Conservation (phyloP, 2,329 filamentous ascomycete genomes). For the Annulohypoxylon truncatum region DNA sequence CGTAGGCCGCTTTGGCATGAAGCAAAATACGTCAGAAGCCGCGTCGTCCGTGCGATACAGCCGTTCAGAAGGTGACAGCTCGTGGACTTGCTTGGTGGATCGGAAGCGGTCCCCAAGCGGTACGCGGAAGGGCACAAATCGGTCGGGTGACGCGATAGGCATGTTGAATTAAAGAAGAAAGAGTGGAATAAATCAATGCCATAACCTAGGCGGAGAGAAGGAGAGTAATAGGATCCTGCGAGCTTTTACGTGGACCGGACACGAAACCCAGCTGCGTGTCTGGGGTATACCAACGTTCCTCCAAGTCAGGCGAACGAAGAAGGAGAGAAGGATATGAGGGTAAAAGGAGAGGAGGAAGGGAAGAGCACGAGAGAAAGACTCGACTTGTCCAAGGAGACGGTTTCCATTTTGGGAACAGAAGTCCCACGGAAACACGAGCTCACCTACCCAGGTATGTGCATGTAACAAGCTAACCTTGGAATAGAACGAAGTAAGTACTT, state of each 20-base stretch:
- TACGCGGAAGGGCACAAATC: slow-evolving; percentile 62
- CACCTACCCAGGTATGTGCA: background rate
- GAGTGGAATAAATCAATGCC: slow-evolving; percentile 47
- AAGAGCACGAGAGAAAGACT: background rate
- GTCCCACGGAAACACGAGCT: background rate
- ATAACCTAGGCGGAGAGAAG: slow-evolving; percentile 39
- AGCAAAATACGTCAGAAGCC: slow-evolving; percentile 58
- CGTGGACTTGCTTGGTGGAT: slow-evolving; percentile 56
- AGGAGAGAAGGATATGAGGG: background rate
- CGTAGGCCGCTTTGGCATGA: slow-evolving; percentile 47
- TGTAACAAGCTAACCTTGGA: too few relatives aligned
- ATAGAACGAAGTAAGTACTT: too few relatives aligned
- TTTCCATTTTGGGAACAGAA: background rate
- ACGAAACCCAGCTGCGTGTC: background rate
- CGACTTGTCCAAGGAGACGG: background rate
- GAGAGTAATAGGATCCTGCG: slow-evolving; percentile 25
- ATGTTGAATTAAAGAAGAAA: slow-evolving; percentile 45
- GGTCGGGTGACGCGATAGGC: slow-evolving; percentile 55
- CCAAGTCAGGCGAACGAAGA: background rate
- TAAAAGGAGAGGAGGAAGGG: background rate
- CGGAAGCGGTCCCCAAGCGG: slow-evolving; percentile 59
- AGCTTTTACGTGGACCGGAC: background rate
- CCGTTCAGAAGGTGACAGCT: slow-evolving; percentile 59
- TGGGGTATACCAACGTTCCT: slow-evolving; percentile 7
- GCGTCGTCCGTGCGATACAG: slow-evolving; percentile 57